phyloP scores from a whole-genome alignment of 2,329 filamentous ascomycete species.

The Ilyonectria robusta region DNA sequence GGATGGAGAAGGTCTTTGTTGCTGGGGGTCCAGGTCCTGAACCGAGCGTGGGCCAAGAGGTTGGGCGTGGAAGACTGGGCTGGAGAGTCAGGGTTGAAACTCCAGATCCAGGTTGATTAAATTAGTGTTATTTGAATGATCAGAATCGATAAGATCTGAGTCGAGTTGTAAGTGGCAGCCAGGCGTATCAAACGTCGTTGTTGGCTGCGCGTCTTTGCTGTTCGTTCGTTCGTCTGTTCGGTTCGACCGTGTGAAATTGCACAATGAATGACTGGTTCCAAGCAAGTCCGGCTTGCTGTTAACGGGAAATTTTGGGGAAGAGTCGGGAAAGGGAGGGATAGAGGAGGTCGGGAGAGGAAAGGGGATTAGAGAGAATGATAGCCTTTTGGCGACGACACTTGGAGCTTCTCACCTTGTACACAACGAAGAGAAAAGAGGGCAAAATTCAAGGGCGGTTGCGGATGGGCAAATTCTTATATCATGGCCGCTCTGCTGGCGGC shows the following conservation, averaged over 20 bases:
- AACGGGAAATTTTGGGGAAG: slow-evolving; percentile 52
- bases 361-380: slow-evolving; percentile 57
- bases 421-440: slow-evolving; percentile 55
- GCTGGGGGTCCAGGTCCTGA: slow-evolving; percentile 42
- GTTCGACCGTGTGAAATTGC: slow-evolving; percentile 41
- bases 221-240: slow-evolving; percentile 39
- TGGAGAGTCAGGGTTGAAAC: slow-evolving; percentile 39
- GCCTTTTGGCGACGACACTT: slow-evolving; percentile 63
- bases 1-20: slow-evolving; percentile 47
- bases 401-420: slow-evolving; percentile 61
- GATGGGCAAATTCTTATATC: slow-evolving; percentile 72
- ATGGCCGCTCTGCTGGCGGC: slow-evolving; percentile 61
- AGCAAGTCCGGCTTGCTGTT: slow-evolving; percentile 75
- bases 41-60: slow-evolving; percentile 41
- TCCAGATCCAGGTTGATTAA: slow-evolving; percentile 48
- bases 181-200: slow-evolving; percentile 49
- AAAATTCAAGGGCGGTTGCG: slow-evolving; percentile 57
- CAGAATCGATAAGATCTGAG: slow-evolving; percentile 46
- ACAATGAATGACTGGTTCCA: slow-evolving; percentile 65
- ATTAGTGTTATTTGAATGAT: slow-evolving; percentile 49
- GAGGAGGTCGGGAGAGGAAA: slow-evolving; percentile 52
- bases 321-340: slow-evolving; percentile 48
- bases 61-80: slow-evolving; percentile 43
- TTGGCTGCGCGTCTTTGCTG: slow-evolving; percentile 23
- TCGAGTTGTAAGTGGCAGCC: slow-evolving; percentile 46